Base-by-base conservation (phyloP, 2,329 filamentous ascomycete genomes). In the Pseudogymnoascus sp. region DNA sequence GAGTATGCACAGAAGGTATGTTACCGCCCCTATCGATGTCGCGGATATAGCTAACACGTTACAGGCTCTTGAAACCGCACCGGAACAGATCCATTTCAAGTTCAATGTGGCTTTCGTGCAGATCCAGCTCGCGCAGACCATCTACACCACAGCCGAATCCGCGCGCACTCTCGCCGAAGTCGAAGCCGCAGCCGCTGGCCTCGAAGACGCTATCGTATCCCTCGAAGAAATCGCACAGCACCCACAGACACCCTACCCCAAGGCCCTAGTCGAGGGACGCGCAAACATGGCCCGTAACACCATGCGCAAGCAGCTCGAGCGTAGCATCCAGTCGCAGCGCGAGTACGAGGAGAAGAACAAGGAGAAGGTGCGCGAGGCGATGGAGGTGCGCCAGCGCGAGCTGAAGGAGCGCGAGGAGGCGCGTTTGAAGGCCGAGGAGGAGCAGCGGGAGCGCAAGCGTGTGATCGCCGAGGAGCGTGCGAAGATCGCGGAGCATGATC, bases 31-130 rank as follows among this genome's bases (percentile, higher is more conserved):
- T 23, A 5, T 34, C 18, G 7, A 50, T 14, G 25, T 37, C 59
- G 21, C 5, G 5, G 42, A 4, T 14, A 7, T 11, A 67, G 75
- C 70, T 64, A 37, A 53, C 63, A 34, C 60, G 5, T 6, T 1
- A 5, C 34, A 89, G 84, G 91, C 93, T 25, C 84, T 96, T 16
- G 84, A 86, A 63, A 84, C 89, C 62, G 87, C 90, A 1, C 90
- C 92, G 0, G 89, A 95, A 4, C 91, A 96, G 70, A 82, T 93
- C 31, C 91, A 96, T 75, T 91, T 95, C 75, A 91, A 95, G 74
- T 99, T 99, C 83, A 99, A 99, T 72, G 90, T 99, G 28, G 95
- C 95, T 0, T 99, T 97, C 72, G 91, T 97, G 28, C 95, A 97
- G 73, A 96, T 96, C 66, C 93, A 97, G 74, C 87, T 97, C 62